These are phyloP conservation scores for Takakia lepidozioides DNA, from an alignment of 225 moss, liverwort and hornwort genomes.

Conservation along the genomic window DNA sequence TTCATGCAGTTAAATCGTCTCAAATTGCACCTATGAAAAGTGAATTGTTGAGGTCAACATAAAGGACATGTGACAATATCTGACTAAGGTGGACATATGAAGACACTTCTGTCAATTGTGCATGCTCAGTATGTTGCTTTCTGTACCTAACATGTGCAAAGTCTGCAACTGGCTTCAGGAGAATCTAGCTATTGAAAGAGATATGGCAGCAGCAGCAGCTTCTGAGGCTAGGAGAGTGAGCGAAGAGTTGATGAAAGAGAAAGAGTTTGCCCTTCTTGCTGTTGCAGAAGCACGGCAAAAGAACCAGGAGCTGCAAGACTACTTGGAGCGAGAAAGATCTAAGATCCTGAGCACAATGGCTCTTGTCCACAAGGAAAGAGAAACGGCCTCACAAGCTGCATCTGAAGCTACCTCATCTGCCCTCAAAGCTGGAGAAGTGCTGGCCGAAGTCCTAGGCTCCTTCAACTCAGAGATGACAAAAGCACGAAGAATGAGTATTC, in stretches of 20 bases:
- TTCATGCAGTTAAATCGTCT: no score
- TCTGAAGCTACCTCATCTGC: conserved; percentile 71
- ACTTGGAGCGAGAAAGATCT: conserved; percentile 66
- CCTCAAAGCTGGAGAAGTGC: conserved; percentile 60
- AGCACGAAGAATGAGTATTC: conserved; percentile 57
- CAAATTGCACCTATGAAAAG: no score
- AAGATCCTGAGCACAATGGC: conserved; percentile 54
- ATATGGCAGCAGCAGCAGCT: conserved; percentile 36
- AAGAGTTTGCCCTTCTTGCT: conserved; percentile 32
- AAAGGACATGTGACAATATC: no score
- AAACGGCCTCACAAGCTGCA: conserved; percentile 69
- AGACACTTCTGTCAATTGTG: no score
- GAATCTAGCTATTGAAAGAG: conserved; percentile 56
- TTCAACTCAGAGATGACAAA: conserved; percentile 74
- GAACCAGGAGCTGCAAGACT: conserved; percentile 68
- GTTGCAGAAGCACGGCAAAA: conserved; percentile 57
- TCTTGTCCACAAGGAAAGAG: conserved; percentile 68
- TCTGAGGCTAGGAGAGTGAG: conserved; percentile 29
- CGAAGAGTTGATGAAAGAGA: conserved; percentile 32
- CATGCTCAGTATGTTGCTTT: no score
- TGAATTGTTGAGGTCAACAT: no score
- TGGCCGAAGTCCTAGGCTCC: conserved; percentile 65
- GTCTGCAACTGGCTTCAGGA: conserved; percentile 48
- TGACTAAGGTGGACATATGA: no score
- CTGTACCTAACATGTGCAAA: no score